Evolutionary conservation across 768 basidiomycete genomes (phyloP).

Genomic region (Sutorius australiensis): DNA sequence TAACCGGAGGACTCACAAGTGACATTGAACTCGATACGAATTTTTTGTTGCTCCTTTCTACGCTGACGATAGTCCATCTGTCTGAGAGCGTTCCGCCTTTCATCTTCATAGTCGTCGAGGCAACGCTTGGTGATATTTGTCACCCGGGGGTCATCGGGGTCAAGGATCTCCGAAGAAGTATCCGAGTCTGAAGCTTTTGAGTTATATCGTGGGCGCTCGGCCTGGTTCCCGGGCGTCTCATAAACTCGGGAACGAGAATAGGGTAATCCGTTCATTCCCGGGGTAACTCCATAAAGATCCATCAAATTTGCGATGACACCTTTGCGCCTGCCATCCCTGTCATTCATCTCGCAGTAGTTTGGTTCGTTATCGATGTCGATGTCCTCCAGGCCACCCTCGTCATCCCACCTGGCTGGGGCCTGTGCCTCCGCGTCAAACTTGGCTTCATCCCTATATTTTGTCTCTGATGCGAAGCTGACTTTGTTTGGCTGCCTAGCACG

Average conservation of each 20-base stretch:
- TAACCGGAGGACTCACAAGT: constrained; percentile 46
- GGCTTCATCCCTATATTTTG: constrained; percentile 11
- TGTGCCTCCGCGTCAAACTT: constrained; percentile 28
- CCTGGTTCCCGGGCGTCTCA: constrained; percentile 8
- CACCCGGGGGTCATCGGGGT: constrained; percentile 70
- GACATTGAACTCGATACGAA: constrained; percentile 72
- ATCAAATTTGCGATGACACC: constrained; percentile 31
- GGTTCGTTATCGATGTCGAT: constrained; percentile 11
- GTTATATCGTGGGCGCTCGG: constrained; percentile 30
- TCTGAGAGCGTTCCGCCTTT: constrained; percentile 56
- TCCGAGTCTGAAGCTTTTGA: constrained; percentile 42
- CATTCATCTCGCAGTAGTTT: constrained; percentile 17
- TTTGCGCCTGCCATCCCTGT: constrained; percentile 23
- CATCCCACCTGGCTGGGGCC: not conserved
- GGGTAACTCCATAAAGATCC: constrained; percentile 28
- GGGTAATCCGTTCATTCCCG: constrained; percentile 23
- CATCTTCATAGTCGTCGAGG: constrained; percentile 57
- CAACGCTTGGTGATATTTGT: constrained; percentile 51
- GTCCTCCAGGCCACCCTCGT: constrained; percentile 19
- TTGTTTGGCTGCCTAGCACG: constrained; percentile 21
- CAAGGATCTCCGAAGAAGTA: constrained; percentile 50
- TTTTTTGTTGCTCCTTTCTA: constrained; percentile 59
- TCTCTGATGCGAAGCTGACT: constrained; percentile 40
- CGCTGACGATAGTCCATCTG: constrained; percentile 67
- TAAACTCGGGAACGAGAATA: constrained; percentile 24